These are phyloP conservation scores for Hypoxylon sp. DNA, from an alignment of 2,329 filamentous ascomycete genomes.

Conservation along the genomic window DNA sequence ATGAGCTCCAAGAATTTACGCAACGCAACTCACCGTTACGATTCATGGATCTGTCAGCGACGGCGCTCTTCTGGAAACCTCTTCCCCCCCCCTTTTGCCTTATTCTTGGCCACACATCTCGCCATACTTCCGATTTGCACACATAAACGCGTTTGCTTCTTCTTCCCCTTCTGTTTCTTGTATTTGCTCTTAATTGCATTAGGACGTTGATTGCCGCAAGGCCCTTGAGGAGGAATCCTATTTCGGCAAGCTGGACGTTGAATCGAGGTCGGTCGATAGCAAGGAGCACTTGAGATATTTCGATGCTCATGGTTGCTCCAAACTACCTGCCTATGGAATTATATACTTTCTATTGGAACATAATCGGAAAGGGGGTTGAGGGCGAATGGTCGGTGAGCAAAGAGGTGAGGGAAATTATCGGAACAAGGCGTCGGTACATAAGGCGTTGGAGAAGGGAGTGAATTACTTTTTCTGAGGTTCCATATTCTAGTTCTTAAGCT, in stretches of 20 bases:
- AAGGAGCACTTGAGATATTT: slow-evolving; percentile 14
- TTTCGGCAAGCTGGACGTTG: slow-evolving; percentile 23
- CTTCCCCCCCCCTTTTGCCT: neutral
- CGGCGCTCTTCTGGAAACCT: slow-evolving; percentile 27
- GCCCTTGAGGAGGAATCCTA: slow-evolving; percentile 22
- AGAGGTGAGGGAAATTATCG: slow-evolving; percentile 27
- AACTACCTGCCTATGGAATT: slow-evolving; percentile 27
- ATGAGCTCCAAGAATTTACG: slow-evolving; percentile 48
- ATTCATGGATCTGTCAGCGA: slow-evolving; percentile 45
- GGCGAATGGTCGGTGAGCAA: slow-evolving; percentile 36
- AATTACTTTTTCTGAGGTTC: slow-evolving; percentile 21
- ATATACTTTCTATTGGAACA: slow-evolving; percentile 47
- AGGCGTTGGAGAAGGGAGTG: slow-evolving; percentile 40
- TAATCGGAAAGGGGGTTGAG: slow-evolving; percentile 46
- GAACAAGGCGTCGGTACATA: slow-evolving; percentile 42
- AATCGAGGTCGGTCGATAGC: slow-evolving; percentile 19
- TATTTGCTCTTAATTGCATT: slow-evolving; percentile 43
- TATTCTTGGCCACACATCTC: slow-evolving; percentile 23
- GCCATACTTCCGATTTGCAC: slow-evolving; percentile 21
- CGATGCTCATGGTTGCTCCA: slow-evolving; percentile 22
- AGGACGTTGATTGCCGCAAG: slow-evolving; percentile 35
- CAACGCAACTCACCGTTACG: slow-evolving; percentile 48
- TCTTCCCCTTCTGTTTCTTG: slow-evolving; percentile 39
- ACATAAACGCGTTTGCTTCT: slow-evolving; percentile 1
- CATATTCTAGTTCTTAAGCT: slow-evolving; percentile 28